Base-by-base conservation (phyloP, 164 flowering plant genomes). In the Magnolia kwangsiensis region DNA sequence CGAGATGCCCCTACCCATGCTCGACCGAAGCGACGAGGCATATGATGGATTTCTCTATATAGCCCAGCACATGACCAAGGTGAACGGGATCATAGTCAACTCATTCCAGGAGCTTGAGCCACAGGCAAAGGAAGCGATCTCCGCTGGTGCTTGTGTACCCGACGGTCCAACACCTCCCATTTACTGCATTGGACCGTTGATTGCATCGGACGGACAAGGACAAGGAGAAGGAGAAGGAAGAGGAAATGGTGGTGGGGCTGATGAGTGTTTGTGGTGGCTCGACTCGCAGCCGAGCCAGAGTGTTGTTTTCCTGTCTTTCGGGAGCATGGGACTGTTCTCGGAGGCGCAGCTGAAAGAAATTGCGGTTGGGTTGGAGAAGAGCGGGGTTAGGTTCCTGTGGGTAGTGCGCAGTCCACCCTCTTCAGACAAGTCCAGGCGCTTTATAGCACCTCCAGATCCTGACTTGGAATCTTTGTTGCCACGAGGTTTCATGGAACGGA, bases 301-400 rank as follows among this genome's bases (percentile, higher is more conserved):
- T 37, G 89, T 86, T 0, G 82, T 88, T 24, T 88, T 78, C 64
- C 23, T 88, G 65, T 80, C 86, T n/a, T 88, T 88, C 51, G 89
- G 90, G 3, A 88, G 90, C 79, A 20, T 74, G 68, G 88, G 87
- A 0, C 7, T 76, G 67, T 80, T 86, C 6, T 73, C 83, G 3
- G 59, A 7, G 20, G 78, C 66, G 23, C 90, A 86, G 27, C 75
- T 84, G 71, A 76, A 51, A 37, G 90, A 88, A 72, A 82, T 88
- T 1, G 90, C 88, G 0, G 24, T 70, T 1, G 90, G 89, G 74
- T 76, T 88, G 72, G 89, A 88, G 75, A 82, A 51, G 24, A 83
- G 88, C 65, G 85, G 80, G 20, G 68, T 76, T 11, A 74, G 86
- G 73, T 86, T 88, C 63, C 64, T 88, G 75, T 88, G 87, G 90